phyloP scores from a whole-genome alignment of 2,329 filamentous ascomycete genomes.

The Westerdykella sp. region DNA sequence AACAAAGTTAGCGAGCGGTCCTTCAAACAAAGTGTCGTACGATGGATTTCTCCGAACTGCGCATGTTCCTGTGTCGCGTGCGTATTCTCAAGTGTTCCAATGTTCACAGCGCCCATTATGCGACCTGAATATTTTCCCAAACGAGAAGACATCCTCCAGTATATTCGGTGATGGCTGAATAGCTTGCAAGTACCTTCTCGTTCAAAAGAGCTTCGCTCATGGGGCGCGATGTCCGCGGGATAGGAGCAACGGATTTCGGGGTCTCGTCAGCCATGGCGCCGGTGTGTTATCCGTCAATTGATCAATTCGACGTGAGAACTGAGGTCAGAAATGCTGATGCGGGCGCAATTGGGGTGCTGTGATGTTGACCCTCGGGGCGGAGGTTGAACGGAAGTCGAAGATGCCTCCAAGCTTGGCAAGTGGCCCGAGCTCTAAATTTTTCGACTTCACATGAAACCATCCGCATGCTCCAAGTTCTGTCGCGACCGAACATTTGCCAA shows the following conservation, averaged over 20 bases:
- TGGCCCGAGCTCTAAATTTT: constrained; percentile 13
- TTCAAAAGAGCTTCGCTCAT: constrained; percentile 97
- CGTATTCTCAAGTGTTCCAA: too few relatives aligned
- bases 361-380: constrained; percentile 15
- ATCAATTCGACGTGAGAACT: constrained; percentile 12
- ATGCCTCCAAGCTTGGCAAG: constrained; percentile 19
- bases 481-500: neutral
- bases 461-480: neutral
- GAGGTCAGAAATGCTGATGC: constrained; percentile 9
- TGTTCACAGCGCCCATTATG: too few relatives aligned
- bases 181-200: constrained; percentile 70
- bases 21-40: too few relatives aligned
- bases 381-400: constrained; percentile 20
- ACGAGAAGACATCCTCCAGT: too few relatives aligned
- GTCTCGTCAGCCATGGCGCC: constrained; percentile 54
- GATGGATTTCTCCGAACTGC: too few relatives aligned
- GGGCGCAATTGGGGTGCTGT: constrained; percentile 13
- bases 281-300: constrained; percentile 24
- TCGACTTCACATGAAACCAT: neutral
- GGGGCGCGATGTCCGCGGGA: constrained; percentile 66
- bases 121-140: too few relatives aligned
- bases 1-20: neutral
- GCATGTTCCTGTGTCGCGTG: too few relatives aligned
- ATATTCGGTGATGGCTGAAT: too few relatives aligned
- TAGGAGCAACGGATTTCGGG: constrained; percentile 51